phyloP scores from a whole-genome alignment of 352 stramenopile species.

The Plasmopara viticola region DNA sequence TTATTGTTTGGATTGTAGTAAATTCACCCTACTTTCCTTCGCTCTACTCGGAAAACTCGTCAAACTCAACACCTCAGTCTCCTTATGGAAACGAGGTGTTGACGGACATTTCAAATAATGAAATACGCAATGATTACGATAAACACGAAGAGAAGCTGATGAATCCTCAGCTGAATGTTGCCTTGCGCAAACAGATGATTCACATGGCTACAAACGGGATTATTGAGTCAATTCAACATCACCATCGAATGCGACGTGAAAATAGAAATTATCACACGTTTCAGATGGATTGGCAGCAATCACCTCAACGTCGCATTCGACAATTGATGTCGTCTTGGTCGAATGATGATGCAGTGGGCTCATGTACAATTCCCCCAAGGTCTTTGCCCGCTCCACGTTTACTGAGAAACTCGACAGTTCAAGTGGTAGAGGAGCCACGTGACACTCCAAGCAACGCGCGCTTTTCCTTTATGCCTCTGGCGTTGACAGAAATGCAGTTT shows the following conservation, averaged over 20 bases:
- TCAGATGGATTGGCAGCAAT: conserved; percentile 69
- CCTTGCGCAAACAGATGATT: conserved; percentile 82
- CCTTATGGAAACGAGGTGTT: conserved; percentile 9
- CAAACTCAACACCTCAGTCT: conserved; percentile 9
- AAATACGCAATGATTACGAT: conserved; percentile 9
- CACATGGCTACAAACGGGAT: conserved; percentile 86
- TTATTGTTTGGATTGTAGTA: conserved; percentile 83
- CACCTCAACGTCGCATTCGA: conserved; percentile 45
- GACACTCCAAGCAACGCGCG: conserved; percentile 35
- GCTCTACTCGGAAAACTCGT: conserved; percentile 20
- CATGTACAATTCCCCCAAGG: conserved; percentile 25
- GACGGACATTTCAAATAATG: conserved; percentile 9
- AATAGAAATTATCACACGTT: conserved; percentile 81
- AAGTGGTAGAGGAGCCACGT: conserved; percentile 48
- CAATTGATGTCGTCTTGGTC: conserved; percentile 44
- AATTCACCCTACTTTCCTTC: conserved; percentile 56
- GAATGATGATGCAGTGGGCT: conserved; percentile 21
- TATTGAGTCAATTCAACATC: conserved; percentile 79
- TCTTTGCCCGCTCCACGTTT: conserved; percentile 24
- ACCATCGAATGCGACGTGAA: conserved; percentile 56
- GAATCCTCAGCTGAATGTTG: conserved; percentile 83
- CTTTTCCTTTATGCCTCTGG: conserved; percentile 63
- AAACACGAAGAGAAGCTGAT: conserved; percentile 41
- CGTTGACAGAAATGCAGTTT: conserved; percentile 83
- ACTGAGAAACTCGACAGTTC: conserved; percentile 52